Base-by-base conservation (phyloP, 306 rosid species). In the Sechiopsis laciniata region DNA sequence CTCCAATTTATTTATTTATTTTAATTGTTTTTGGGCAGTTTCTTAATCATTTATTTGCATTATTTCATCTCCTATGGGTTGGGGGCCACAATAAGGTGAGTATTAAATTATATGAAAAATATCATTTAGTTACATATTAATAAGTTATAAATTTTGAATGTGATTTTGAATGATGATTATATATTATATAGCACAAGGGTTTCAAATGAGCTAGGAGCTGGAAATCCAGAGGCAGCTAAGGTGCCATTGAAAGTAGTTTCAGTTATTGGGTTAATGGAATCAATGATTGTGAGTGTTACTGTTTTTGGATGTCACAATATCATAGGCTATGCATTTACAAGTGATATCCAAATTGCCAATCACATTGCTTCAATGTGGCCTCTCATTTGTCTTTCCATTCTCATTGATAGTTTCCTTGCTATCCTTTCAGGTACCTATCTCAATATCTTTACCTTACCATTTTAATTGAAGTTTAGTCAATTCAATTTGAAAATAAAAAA, bases 11-110 rank as follows among this genome's bases (percentile, higher is more conserved):
- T n/a, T n/a, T n/a, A n/a, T n/a, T n/a, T 29, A 3, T 57, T 3
- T 22, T 6, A 17, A 5, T 62, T 59, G 40, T 55, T 24, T 73
- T 15, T 71, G 67, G 73, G 59, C 89, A 87, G 90, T 84, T 84
- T 90, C 22, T 80, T 81, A 46, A 75, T 80, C 4, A 82, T 85
- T 12, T 54, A 87, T 53, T 62, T 85, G 78, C 92, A 84, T 80
- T 87, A 42, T 72, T 76, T 74, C 75, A 77, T 89, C 76, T 84
- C 92, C 42, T 83, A 85, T 48, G 86, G 83, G 6, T 32, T 85
- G 74, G 87, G 89, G 45, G 90, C 90, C 54, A 84, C 89, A 45
- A 86, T 79, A 79, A 89, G 96, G 92, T 87, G 59, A 50, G 74
- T 24, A 56, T 68, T n/a, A 26, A 61, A 24, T 56, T 0, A 10